Percentiles rank a stretch among this genome's conserved stretches.
Evolutionary conservation across 768 basidiomycete genomes (phyloP).

Genomic region (Tephrocybe sp.): DNA sequence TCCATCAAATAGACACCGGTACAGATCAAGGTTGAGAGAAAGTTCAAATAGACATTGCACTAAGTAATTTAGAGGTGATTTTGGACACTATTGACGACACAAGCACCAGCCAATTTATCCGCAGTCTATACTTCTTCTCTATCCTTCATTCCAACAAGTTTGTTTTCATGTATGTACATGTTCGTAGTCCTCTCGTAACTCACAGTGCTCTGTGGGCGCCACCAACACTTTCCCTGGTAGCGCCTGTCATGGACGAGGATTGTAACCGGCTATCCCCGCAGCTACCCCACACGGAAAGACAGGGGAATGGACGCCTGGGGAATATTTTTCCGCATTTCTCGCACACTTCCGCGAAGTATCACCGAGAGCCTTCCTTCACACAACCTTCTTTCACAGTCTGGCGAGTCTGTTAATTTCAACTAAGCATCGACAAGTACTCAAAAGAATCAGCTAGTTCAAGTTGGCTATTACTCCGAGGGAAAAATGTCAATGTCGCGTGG

Average conservation of each 20-base stretch:
- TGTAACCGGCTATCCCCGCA: background rate
- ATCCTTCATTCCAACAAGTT: too few relatives aligned
- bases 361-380: background rate
- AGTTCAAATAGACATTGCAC: too few relatives aligned
- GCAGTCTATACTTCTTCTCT: too few relatives aligned
- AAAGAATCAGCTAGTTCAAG: background rate
- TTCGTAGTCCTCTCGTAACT: background rate
- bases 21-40: too few relatives aligned
- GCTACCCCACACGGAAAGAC: constrained; percentile 10
- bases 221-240: background rate
- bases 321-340: constrained; percentile 11
- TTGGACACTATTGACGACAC: too few relatives aligned
- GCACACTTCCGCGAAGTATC: constrained; percentile 9
- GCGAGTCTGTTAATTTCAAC: background rate
- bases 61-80: too few relatives aligned
- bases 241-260: background rate
- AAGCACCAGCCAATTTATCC: too few relatives aligned
- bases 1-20: too few relatives aligned
- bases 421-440: background rate
- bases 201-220: background rate
- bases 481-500: too few relatives aligned
- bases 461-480: too few relatives aligned
- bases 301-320: background rate
- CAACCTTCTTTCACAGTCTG: background rate
- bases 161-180: too few relatives aligned